Evolutionary conservation across 2,329 filamentous ascomycete genomes (phyloP).

Genomic region (Monosporascus sp.): DNA sequence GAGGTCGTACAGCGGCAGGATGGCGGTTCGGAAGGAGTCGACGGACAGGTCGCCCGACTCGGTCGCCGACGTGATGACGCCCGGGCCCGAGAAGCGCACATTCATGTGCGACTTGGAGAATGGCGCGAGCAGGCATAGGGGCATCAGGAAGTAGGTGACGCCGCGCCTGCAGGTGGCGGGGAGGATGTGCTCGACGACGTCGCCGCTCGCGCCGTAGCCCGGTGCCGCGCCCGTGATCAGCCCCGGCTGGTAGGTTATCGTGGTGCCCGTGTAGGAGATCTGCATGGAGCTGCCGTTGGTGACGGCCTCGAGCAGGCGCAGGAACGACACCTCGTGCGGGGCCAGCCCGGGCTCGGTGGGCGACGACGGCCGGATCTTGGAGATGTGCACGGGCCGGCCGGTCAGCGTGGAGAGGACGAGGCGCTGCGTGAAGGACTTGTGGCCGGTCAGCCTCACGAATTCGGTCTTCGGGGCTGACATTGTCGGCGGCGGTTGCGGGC

Average conservation of each 20-base stretch:
- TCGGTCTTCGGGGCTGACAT: conserved; percentile 37
- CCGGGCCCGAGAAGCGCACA: conserved; percentile 81
- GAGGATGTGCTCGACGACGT: conserved; percentile 74
- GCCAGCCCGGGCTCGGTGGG: conserved; percentile 83
- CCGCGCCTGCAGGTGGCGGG: conserved; percentile 73
- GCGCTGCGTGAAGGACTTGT: conserved; percentile 76
- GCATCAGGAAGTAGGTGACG: conserved; percentile 86
- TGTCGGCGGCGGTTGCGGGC: conserved; percentile 5
- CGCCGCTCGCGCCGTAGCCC: conserved; percentile 62
- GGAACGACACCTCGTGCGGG: conserved; percentile 89
- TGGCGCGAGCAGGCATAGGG: conserved; percentile 82
- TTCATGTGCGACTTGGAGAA: conserved; percentile 92
- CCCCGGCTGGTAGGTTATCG: conserved; percentile 85
- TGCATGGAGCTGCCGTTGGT: conserved; percentile 95
- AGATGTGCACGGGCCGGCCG: conserved; percentile 83
- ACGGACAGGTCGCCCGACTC: conserved; percentile 81
- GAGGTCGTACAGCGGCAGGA: conserved; percentile 81
- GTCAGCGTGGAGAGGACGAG: conserved; percentile 88
- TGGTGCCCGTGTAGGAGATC: conserved; percentile 93
- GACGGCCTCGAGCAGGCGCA: conserved; percentile 87
- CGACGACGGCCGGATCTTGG: conserved; percentile 84
- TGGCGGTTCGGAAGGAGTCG: conserved; percentile 88
- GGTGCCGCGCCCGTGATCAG: conserved; percentile 81
- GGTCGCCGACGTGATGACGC: conserved; percentile 86
- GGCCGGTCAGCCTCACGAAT: conserved; percentile 73